These are phyloP conservation scores for Fusarium aywerte DNA, from an alignment of 2,329 filamentous ascomycete species.

Conservation along the genomic window DNA sequence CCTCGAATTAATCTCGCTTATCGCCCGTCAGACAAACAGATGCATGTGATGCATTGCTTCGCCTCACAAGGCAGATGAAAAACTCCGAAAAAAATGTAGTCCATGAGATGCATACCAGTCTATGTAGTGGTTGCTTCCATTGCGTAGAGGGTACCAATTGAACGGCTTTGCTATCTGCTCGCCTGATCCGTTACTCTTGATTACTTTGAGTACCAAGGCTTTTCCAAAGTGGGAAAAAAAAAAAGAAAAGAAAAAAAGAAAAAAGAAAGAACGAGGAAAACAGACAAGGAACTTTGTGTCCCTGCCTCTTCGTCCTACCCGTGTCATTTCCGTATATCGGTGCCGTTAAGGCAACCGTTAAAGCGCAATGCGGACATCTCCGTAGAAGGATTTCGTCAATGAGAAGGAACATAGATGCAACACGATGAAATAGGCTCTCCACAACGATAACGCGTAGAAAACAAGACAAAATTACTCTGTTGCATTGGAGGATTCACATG, in stretches of 20 bases:
- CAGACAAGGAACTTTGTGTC: too few species aligned
- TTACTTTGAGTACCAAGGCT: too few species aligned
- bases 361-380: background rate
- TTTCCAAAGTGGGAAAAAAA: too few species aligned
- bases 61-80: background rate
- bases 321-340: too few species aligned
- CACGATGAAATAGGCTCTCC: background rate
- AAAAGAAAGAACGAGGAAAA: too few species aligned
- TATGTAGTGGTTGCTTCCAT: too few species aligned
- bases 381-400: background rate
- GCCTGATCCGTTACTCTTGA: too few species aligned
- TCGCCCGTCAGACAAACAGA: background rate
- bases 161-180: too few species aligned
- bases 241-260: background rate
- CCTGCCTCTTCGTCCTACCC: too few species aligned
- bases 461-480: background rate
- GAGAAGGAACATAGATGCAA: background rate
- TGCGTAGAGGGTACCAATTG: background rate
- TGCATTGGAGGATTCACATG: conserved; percentile 5
- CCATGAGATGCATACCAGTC: too few species aligned
- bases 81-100: background rate
- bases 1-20: background rate
- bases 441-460: background rate
- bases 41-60: too few species aligned
- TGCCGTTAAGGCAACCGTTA: too few species aligned